Percentiles rank a stretch among this genome's conserved stretches.
Conservation (phyloP, 2,329 filamentous ascomycete species). For the Ascochyta rabiei region DNA sequence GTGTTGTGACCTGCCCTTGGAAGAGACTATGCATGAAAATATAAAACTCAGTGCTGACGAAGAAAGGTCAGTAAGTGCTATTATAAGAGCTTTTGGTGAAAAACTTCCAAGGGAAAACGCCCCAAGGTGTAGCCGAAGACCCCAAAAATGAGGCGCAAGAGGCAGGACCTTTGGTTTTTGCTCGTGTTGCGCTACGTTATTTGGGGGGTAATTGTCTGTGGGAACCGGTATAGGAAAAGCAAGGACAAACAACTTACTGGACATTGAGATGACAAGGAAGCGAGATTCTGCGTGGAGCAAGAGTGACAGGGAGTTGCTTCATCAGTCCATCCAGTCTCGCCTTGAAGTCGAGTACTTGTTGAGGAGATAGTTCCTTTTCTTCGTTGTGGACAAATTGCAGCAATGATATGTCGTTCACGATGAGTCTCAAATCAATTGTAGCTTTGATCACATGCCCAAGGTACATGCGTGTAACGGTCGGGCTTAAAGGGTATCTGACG, state of each 20-base stretch:
- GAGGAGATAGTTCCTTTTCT: not conserved
- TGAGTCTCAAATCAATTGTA: conserved; percentile 7
- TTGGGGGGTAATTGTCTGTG: not conserved
- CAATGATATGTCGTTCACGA: conserved; percentile 5
- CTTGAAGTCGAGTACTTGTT: conserved; percentile 1
- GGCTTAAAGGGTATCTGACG: conserved; percentile 6
- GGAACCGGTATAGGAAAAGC: not conserved
- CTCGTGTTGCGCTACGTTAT: not conserved
- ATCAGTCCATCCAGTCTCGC: not conserved
- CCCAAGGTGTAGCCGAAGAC: not conserved
- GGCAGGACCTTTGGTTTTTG: not conserved
- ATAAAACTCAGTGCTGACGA: conserved; percentile 3
- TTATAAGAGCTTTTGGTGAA: no score
- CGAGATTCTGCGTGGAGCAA: conserved; percentile 1
- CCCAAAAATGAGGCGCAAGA: no score
- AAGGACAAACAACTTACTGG: not conserved
- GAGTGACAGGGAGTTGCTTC: not conserved
- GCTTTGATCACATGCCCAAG: conserved; percentile 16
- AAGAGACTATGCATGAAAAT: conserved; percentile 6
- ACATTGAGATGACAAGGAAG: conserved; percentile 9
- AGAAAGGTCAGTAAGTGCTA: not conserved
- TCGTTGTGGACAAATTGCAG: not conserved
- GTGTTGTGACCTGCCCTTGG: not conserved
- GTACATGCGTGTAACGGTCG: conserved; percentile 1
- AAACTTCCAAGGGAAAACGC: not conserved